Conservation (phyloP, 805 yeast genomes). For the Saturnispora saitoi region DNA sequence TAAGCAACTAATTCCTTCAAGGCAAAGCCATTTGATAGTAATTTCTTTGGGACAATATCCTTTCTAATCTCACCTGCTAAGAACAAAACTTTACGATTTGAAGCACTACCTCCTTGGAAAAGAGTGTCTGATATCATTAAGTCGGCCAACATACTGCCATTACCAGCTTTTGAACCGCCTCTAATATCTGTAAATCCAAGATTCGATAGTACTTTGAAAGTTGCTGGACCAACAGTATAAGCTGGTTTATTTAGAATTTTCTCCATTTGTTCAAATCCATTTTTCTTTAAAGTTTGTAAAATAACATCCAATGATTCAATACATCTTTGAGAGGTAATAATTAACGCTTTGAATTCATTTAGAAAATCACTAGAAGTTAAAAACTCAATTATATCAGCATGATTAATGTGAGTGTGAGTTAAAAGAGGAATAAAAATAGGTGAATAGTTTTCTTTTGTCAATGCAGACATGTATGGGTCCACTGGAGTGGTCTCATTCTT, state of each 20-base stretch:
- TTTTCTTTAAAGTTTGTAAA: slow-evolving; percentile 24
- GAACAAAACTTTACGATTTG: slow-evolving; percentile 43
- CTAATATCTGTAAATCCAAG: slow-evolving; percentile 60
- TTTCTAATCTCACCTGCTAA: slow-evolving; percentile 82
- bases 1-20: slow-evolving; percentile 61
- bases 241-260: slow-evolving; percentile 43
- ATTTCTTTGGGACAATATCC: slow-evolving; percentile 66
- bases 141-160: slow-evolving; percentile 64
- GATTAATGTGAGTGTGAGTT: slow-evolving; percentile 50
- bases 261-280: slow-evolving; percentile 10
- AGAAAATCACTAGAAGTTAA: slow-evolving; percentile 38
- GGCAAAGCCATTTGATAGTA: slow-evolving; percentile 35
- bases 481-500: slow-evolving; percentile 64
- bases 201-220: slow-evolving; percentile 45
- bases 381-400: slow-evolving; percentile 34
- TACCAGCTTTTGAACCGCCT: slow-evolving; percentile 76
- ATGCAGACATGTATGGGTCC: slow-evolving; percentile 53
- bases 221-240: slow-evolving; percentile 91
- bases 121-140: slow-evolving; percentile 38
- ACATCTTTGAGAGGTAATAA: slow-evolving; percentile 86
- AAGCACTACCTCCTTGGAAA: slow-evolving; percentile 10
- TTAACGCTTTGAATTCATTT: slow-evolving; percentile 39
- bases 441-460: slow-evolving; percentile 29
- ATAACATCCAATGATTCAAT: slow-evolving; percentile 63
- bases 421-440: slow-evolving; percentile 67